phyloP scores from a whole-genome alignment of 768 basidiomycete genomes.

The Neoboletus brunneissimus region DNA sequence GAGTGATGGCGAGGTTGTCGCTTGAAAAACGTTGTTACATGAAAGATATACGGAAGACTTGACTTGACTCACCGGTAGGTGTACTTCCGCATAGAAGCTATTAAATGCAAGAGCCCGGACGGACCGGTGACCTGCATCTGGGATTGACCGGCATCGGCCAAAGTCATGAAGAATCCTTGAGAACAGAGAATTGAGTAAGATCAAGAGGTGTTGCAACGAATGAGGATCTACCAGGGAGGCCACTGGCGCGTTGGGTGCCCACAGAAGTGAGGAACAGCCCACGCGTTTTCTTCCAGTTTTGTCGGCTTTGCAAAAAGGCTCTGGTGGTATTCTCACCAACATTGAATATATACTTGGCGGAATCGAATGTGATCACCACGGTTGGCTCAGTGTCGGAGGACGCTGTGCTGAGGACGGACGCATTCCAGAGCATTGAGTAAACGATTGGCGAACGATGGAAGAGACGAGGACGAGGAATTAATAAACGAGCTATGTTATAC shows the following conservation, averaged over 20 bases:
- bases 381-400: conserved; percentile 82
- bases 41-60: not conserved
- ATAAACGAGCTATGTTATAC: conserved; percentile 23
- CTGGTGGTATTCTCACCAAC: conserved; percentile 79
- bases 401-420: conserved; percentile 53
- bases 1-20: conserved; percentile 47
- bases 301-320: conserved; percentile 63
- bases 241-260: conserved; percentile 59
- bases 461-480: conserved; percentile 7
- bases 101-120: conserved; percentile 61
- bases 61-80: conserved; percentile 51
- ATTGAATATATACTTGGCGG: conserved; percentile 86
- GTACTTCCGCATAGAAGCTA: conserved; percentile 70
- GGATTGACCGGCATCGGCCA: conserved; percentile 66
- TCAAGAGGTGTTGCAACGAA: not conserved
- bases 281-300: conserved; percentile 63
- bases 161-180: conserved; percentile 72
- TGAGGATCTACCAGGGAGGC: conserved; percentile 63
- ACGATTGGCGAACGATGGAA: conserved; percentile 17
- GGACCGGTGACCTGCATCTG: conserved; percentile 69
- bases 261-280: conserved; percentile 73
- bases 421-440: conserved; percentile 56
- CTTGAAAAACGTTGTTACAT: conserved; percentile 31
- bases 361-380: conserved; percentile 70
- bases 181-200: not conserved